Base-by-base conservation (phyloP, 202 grass and related monocot species). In the Setaria viridis region DNA sequence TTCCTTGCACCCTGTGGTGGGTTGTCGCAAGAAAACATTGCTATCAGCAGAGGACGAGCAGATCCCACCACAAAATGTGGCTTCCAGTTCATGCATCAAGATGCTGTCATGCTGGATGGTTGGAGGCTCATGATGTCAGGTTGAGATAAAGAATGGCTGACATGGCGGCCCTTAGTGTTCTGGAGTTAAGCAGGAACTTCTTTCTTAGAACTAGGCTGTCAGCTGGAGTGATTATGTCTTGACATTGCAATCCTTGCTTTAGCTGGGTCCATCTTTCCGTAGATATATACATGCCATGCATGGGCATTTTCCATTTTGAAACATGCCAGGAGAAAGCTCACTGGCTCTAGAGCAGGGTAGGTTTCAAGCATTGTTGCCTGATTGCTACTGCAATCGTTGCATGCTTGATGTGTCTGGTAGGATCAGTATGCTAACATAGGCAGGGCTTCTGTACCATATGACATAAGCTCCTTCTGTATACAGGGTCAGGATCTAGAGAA, bases 391-490 rank as follows among this genome's bases (percentile, higher is more conserved):
- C 72, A 5, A 91, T 88, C 78, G 56, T 85, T 71, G 57, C 58
- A 72, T 91, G 90, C 86, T 91, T 91, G 82, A 85, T 70, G 68
- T 90, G 56, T 66, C 72, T 67, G 80, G 72, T 91, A 91, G 90
- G 49, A 82, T 88, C 67, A 85, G 82, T 82, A 88, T 91, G 58
- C 86, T 91, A 79, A 91, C 90, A 74, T 88, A 85, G 82, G 90
- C 73, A 85, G 90, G 71, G 82, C 82, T 88, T 91, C 55, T 91
- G 90, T 91, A 88, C 80, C 78, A 91, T 88, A 88, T 85, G 78
- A 88, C 86, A 78, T 91, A 78, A 91, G 78, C 78, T 74, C 72
- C 77, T 77, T 80, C 76, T 85, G 82, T 91, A 81, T 85, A 91
- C 90, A 91, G 62, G 72, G 78, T 91, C 49, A 11, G 51, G 66